A percentile compares a stretch with the other conserved stretches of the same genome.
These are phyloP conservation scores for Monosporozyma solicola DNA, from an alignment of 805 yeast species.

Conservation along the genomic window DNA sequence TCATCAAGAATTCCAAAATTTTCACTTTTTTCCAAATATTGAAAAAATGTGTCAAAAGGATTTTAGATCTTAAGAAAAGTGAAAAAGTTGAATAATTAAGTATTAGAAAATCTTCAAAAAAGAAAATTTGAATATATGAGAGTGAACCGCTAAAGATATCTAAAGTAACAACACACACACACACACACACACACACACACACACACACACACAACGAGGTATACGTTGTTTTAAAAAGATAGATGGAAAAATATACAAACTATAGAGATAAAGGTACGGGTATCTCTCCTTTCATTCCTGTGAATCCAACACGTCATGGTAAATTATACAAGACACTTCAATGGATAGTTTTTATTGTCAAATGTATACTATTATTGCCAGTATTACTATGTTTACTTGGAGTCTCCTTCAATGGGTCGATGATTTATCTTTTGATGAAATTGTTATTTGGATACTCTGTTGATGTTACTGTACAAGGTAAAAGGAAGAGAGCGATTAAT, in stretches of 20 bases:
- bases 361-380: slow-evolving; percentile 15
- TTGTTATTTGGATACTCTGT: slow-evolving; percentile 32
- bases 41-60: neutral
- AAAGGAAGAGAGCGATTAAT: slow-evolving; percentile 30
- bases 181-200: neutral
- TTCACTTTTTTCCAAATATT: neutral
- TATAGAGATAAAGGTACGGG: slow-evolving; percentile 92
- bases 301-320: neutral
- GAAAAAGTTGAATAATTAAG: no score
- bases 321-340: neutral
- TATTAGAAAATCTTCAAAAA: no score
- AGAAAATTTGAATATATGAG: neutral
- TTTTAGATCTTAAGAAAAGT: no score
- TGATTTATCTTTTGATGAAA: slow-evolving; percentile 17
- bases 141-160: neutral
- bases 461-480: slow-evolving; percentile 35
- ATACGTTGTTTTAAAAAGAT: slow-evolving; percentile 14
- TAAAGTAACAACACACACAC: neutral
- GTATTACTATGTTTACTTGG: slow-evolving; percentile 8
- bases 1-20: no score
- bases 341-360: slow-evolving; percentile 4
- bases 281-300: slow-evolving; percentile 80
- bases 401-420: slow-evolving; percentile 3
- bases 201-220: neutral
- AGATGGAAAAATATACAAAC: slow-evolving; percentile 69